A percentile compares a stretch with the other conserved stretches of the same genome.
Conservation (phyloP, 768 basidiomycete species). For the Pulveroboletus ravenelii region DNA sequence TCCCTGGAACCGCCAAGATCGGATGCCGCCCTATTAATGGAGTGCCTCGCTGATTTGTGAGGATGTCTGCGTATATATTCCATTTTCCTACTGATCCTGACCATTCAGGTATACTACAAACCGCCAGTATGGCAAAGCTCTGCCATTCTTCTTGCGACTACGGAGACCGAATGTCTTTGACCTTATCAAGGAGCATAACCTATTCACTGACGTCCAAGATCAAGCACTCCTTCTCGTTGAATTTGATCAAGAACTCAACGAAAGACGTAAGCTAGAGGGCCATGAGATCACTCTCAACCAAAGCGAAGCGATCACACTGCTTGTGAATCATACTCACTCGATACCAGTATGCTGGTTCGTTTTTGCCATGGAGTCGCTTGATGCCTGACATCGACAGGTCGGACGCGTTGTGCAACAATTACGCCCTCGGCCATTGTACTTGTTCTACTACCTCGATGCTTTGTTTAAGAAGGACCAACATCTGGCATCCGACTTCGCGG, state of each 20-base stretch:
- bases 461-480: conserved; percentile 84
- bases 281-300: conserved; percentile 38
- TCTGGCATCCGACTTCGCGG: conserved; percentile 75
- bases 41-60: conserved; percentile 88
- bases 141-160: conserved; percentile 84
- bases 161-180: conserved; percentile 89
- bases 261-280: conserved; percentile 45
- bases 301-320: conserved; percentile 77
- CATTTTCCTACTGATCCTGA: background rate
- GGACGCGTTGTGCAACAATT: conserved; percentile 86
- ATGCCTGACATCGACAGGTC: conserved; percentile 47
- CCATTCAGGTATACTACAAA: conserved; percentile 71
- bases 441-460: conserved; percentile 91
- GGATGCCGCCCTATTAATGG: conserved; percentile 72
- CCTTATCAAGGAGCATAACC: conserved; percentile 86
- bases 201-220: conserved; percentile 93
- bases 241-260: conserved; percentile 85
- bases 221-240: conserved; percentile 90
- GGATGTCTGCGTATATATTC: conserved; percentile 13
- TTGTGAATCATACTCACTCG: conserved; percentile 93
- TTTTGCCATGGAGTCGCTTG: background rate
- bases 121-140: conserved; percentile 89
- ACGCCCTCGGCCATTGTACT: conserved; percentile 65
- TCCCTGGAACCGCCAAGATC: conserved; percentile 39
- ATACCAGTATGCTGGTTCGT: conserved; percentile 66